Evolutionary conservation across 352 stramenopile genomes (phyloP).

Genomic region (Pythium brassicae): DNA sequence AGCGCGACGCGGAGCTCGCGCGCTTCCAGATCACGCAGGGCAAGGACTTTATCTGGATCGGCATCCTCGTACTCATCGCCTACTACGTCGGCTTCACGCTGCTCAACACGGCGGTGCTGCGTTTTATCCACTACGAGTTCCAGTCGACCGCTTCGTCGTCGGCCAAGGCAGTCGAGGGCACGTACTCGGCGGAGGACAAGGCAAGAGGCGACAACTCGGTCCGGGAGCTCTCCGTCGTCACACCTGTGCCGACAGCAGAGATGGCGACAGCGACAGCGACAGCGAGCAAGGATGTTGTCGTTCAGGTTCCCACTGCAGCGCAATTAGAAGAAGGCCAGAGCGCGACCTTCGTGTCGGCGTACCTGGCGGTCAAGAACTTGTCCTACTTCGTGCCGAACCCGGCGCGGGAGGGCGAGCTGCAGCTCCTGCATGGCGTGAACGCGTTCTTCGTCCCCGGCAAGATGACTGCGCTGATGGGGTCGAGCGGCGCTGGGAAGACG

Average conservation of each 20-base stretch:
- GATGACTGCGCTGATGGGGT: conserved; percentile 68
- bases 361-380: conserved; percentile 25
- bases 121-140: conserved; percentile 30
- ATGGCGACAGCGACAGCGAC: not conserved
- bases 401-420: conserved; percentile 19
- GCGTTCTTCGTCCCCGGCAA: conserved; percentile 33
- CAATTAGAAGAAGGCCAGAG: not conserved
- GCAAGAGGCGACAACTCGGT: conserved; percentile 2
- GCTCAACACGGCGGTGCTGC: conserved; percentile 32
- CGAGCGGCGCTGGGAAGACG: conserved; percentile 49
- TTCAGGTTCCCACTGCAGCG: conserved; percentile 6
- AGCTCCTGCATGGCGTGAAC: conserved; percentile 32
- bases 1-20: conserved; percentile 4
- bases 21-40: conserved; percentile 15
- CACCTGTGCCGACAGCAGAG: not conserved
- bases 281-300: conserved; percentile 4
- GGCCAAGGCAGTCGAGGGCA: not conserved
- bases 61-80: conserved; percentile 23
- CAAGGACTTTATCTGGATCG: conserved; percentile 24
- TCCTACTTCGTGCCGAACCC: conserved; percentile 46
- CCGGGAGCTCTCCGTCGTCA: not conserved
- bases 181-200: conserved; percentile 7
- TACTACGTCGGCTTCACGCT: conserved; percentile 42
- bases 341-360: conserved; percentile 20
- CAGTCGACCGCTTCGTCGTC: conserved; percentile 8